Base-by-base conservation (phyloP, 495 filamentous ascomycete species). In the Xylaria castorea region DNA sequence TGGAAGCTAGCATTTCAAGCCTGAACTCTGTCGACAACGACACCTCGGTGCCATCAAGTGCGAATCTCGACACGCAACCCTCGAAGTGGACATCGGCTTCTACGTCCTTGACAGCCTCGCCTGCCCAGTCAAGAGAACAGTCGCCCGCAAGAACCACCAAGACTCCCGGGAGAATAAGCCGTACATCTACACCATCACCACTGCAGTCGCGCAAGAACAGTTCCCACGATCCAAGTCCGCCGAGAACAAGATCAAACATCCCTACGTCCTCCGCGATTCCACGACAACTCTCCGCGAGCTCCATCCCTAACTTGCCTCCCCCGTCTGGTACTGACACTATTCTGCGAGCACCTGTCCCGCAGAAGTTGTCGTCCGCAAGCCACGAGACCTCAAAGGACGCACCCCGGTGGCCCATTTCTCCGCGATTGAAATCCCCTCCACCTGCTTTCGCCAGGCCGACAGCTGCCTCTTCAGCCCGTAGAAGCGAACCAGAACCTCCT, bases 171-270 rank as follows among this genome's bases (percentile, higher is more conserved):
- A 74, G 75, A 66, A 66, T 62, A 34, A 78, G 70, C 53, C 78
- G 76, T 75, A 27, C 71, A 53, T 73, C 74, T 22, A 72, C 60
- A 50, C 40, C 73, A 42, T 46, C 73, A 40, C 67, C 78, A 7
- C 51, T 86, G 62, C 84, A 88, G 72, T 91, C 92, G 64, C 88
- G 92, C 75, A 93, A 93, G 82, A 91, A 89, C 79, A 87, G 83
- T 70, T 85, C 87, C 69, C 87, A 91, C 71, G 93, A 95, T 67
- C 81, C 85, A 48, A 94, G 91, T 74, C 93, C 93, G 1, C 84
- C 83, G 68, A 87, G 92, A 76, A 77, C 84, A 71, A 87, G 82
- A 77, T 82, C 84, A 57, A 81, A 80, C 76, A 81, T 82, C 57
- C 87, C 90, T 36, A 86, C 91, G 66, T 86, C 88, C 22, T 85